Evolutionary conservation across 495 filamentous ascomycete genomes (phyloP).

Genomic region (Penicillium canariense): DNA sequence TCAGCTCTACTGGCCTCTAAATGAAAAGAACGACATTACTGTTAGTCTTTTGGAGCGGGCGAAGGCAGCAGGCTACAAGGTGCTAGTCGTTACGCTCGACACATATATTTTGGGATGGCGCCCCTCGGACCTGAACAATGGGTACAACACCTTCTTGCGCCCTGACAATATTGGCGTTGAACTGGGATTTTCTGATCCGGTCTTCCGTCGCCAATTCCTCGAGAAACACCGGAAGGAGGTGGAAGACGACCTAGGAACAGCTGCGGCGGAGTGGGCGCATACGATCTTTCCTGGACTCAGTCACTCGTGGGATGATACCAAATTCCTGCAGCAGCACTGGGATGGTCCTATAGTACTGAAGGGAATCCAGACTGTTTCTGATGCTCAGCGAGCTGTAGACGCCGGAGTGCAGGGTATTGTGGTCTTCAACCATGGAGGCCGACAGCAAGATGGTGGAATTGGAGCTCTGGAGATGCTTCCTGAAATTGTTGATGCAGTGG

Average conservation of each 20-base stretch:
- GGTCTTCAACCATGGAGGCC: slow-evolving; percentile 17
- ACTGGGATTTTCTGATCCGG: slow-evolving; percentile 53
- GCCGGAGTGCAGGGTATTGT: slow-evolving; percentile 18
- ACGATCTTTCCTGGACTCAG: background rate
- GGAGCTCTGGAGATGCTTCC: slow-evolving; percentile 14
- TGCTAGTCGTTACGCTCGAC: background rate
- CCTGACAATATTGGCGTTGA: slow-evolving; percentile 49
- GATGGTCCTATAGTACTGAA: slow-evolving; percentile 17
- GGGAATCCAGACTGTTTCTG: slow-evolving; percentile 16
- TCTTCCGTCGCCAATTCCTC: slow-evolving; percentile 49
- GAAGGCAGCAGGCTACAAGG: slow-evolving; percentile 21
- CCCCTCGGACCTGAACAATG: background rate
- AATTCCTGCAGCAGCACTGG: slow-evolving; percentile 21
- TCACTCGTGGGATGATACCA: slow-evolving; percentile 15
- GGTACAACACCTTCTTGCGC: slow-evolving; percentile 43
- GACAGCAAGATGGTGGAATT: slow-evolving; percentile 16
- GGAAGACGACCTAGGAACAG: slow-evolving; percentile 5
- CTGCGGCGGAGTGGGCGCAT: background rate
- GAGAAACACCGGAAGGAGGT: slow-evolving; percentile 33
- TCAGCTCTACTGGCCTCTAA: slow-evolving; percentile 61
- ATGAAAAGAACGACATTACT: slow-evolving; percentile 51
- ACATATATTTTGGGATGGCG: background rate
- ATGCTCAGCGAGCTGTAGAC: slow-evolving; percentile 16
- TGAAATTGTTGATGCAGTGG: slow-evolving; percentile 12
- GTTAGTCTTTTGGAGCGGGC: slow-evolving; percentile 52